A percentile compares a stretch with the other conserved stretches of the same genome.
phyloP scores from a whole-genome alignment of 2,329 filamentous ascomycete genomes.

The Chaetomium globosum region DNA sequence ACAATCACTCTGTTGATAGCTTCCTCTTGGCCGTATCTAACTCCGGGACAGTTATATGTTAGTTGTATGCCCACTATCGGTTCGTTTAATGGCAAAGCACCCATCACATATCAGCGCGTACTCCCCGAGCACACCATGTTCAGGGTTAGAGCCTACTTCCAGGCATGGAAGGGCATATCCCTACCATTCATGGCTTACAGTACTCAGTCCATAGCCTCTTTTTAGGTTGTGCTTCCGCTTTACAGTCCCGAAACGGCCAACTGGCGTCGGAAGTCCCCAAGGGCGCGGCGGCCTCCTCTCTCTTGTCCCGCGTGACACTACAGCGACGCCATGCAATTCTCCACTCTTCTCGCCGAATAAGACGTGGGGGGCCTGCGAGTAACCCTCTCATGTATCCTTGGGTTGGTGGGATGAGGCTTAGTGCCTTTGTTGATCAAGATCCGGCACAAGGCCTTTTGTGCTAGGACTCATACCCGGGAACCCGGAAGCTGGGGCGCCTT shows the following conservation, averaged over 20 bases:
- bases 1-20: not conserved
- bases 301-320: conserved; percentile 13
- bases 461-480: conserved; percentile 7
- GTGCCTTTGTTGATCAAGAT: conserved; percentile 13
- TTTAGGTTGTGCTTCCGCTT: not conserved
- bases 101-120: not conserved
- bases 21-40: not conserved
- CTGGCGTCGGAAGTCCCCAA: not conserved
- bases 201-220: not conserved
- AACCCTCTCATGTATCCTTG: not conserved
- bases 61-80: not conserved
- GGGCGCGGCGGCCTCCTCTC: not conserved
- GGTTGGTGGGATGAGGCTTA: not conserved
- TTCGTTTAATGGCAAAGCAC: not conserved
- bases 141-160: not conserved
- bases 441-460: conserved; percentile 1
- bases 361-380: not conserved
- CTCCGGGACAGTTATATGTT: not conserved
- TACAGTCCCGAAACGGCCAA: not conserved
- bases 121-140: no score
- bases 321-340: not conserved
- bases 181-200: no score
- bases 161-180: no score
- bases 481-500: conserved; percentile 5
- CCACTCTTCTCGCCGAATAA: conserved; percentile 7